These are phyloP conservation scores for Zygosaccharomyces bisporus DNA, from an alignment of 805 yeast species.

Conservation along the genomic window DNA sequence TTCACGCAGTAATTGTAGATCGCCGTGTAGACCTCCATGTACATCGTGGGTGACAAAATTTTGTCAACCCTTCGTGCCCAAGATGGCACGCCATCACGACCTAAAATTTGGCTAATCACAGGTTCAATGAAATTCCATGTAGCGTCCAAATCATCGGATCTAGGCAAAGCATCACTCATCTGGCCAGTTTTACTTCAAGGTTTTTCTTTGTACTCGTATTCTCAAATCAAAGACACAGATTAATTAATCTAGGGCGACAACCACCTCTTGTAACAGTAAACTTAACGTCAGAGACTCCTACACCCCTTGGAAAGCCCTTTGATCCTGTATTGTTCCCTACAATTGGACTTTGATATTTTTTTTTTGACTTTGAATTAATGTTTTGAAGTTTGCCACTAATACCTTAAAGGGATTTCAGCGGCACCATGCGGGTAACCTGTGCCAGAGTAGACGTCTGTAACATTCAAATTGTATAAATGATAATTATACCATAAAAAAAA, in stretches of 20 bases:
- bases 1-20: constrained; percentile 90
- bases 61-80: constrained; percentile 45
- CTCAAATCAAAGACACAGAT: neutral
- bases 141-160: constrained; percentile 57
- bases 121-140: constrained; percentile 82
- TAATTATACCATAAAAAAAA: neutral
- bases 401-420: constrained; percentile 6
- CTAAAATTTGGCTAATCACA: constrained; percentile 64
- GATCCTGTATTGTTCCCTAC: neutral
- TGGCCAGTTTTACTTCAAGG: neutral
- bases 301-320: neutral
- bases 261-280: neutral
- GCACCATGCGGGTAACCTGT: constrained; percentile 1
- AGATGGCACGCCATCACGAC: constrained; percentile 43
- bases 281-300: neutral
- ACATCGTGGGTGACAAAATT: constrained; percentile 65
- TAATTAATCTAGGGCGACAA: neutral
- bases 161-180: constrained; percentile 43
- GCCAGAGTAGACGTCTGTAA: constrained; percentile 6
- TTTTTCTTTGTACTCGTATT: neutral
- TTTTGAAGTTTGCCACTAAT: constrained; percentile 9
- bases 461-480: neutral
- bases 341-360: neutral
- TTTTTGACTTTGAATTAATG: neutral
- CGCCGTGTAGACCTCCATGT: constrained; percentile 88